Percentiles rank a stretch among this genome's conserved stretches.
phyloP scores from a whole-genome alignment of 257 asterid species.

The Solanum gracilifrons region DNA sequence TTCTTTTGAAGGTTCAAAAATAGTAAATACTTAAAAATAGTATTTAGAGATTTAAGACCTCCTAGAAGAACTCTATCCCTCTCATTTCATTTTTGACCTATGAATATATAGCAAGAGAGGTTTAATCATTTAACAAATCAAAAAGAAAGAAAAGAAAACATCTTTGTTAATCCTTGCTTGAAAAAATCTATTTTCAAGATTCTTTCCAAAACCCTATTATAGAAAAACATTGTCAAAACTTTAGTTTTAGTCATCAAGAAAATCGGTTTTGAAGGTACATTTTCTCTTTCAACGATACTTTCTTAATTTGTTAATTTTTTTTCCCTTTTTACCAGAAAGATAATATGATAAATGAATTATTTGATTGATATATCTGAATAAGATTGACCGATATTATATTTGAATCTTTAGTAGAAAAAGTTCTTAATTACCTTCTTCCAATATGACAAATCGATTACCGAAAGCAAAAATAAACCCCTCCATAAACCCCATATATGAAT shows the following conservation, averaged over 20 bases:
- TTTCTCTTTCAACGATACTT: not conserved
- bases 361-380: not conserved
- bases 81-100: not conserved
- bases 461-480: not conserved
- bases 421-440: not conserved
- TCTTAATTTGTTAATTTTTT: not conserved
- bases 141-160: not conserved
- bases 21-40: not conserved
- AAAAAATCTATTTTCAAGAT: not conserved
- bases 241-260: not conserved
- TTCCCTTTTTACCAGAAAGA: not conserved
- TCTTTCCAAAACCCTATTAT: not conserved
- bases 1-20: not conserved
- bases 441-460: not conserved
- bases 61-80: not conserved
- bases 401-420: not conserved
- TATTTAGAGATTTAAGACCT: not conserved
- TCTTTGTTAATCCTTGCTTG: not conserved
- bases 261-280: not conserved
- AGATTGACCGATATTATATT: not conserved
- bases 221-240: not conserved
- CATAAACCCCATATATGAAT: not conserved
- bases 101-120: not conserved
- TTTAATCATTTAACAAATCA: not conserved
- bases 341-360: not conserved